Evolutionary conservation across 2,329 filamentous ascomycete genomes (phyloP), one percentile per base, ranked within the genome.

Genomic region (Zymoseptoria pseudotritici): DNA sequence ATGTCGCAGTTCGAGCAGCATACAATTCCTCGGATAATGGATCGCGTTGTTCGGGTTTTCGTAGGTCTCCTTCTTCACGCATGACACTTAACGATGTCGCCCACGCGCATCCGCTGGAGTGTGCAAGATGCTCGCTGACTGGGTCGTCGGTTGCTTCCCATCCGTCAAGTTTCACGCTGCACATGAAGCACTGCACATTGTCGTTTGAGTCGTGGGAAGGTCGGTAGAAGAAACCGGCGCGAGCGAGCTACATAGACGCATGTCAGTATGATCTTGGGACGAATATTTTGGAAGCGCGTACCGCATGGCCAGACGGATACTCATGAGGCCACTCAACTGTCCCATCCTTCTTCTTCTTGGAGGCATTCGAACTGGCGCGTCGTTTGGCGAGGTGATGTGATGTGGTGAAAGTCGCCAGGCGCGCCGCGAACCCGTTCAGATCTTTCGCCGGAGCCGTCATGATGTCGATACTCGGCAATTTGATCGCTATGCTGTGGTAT

Each of bases 141-240:
- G 94, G 90, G 61, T 91, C 84, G 71, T 99, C 94, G 21, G 86
- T 85, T 49, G 87, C 82, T 69, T 97, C 93, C 94, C 94, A 99
- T 61, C 91, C 92, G 72, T 95, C 91, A 11, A 99, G 82, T 58
- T 87, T 85, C 72, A 90, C 89, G 63, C 85, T 79, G 77, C 94
- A 99, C 46, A 91, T 81, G 74, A 95, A 97, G 74, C 94, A 99
- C 66, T 85, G 83, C 54, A 90, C 90, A 74, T 97, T 97, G 74
- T 99, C 94, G 46, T 87, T 87, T 70, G 86, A 89, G 53, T 84
- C 82, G 56, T 84, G 80, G 13, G 83, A 85, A 1, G 94, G 93
- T 62, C 86, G 84, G 77, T 90, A 97, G 77, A 88, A 94, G 77
- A 99, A 96, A 46, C 94, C 94, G 59, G 94, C 93, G 70, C 84